These are phyloP conservation scores for Phytopythium montanum DNA, from an alignment of 352 stramenopile species.

Conservation along the genomic window DNA sequence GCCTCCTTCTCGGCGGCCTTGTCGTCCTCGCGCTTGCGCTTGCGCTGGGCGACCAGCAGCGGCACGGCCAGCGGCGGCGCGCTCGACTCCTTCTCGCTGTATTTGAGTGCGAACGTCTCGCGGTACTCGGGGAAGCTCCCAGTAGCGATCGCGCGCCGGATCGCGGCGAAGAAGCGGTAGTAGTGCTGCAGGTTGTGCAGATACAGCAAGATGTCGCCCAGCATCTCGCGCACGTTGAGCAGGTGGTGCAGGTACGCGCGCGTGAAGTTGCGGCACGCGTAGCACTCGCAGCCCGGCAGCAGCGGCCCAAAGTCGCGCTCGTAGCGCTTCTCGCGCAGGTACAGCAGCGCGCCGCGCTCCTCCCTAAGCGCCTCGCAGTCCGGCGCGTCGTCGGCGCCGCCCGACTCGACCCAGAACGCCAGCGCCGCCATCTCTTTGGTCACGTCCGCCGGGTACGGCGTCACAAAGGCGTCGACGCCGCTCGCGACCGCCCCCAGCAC, in stretches of 20 bases:
- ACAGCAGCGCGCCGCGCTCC: constrained; percentile 45
- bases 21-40: constrained; percentile 46
- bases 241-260: constrained; percentile 92
- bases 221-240: constrained; percentile 90
- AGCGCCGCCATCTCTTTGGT: constrained; percentile 49
- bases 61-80: constrained; percentile 43
- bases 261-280: constrained; percentile 69
- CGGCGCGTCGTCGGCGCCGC: constrained; percentile 23
- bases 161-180: constrained; percentile 61
- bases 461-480: constrained; percentile 70
- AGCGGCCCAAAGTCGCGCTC: constrained; percentile 61
- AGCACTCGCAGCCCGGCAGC: constrained; percentile 63
- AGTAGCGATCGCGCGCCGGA: constrained; percentile 42
- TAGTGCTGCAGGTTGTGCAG: constrained; percentile 84
- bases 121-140: constrained; percentile 41
- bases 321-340: constrained; percentile 63
- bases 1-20: constrained; percentile 23
- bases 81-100: constrained; percentile 39
- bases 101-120: constrained; percentile 35
- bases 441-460: constrained; percentile 47
- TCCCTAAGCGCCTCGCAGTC: constrained; percentile 22
- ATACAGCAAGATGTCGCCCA: constrained; percentile 90
- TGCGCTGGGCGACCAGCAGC: constrained; percentile 49
- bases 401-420: constrained; percentile 51
- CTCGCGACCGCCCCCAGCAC: constrained; percentile 45